Evolutionary conservation across 2,329 filamentous ascomycete genomes (phyloP).

Genomic region (Huntiella omanensis): DNA sequence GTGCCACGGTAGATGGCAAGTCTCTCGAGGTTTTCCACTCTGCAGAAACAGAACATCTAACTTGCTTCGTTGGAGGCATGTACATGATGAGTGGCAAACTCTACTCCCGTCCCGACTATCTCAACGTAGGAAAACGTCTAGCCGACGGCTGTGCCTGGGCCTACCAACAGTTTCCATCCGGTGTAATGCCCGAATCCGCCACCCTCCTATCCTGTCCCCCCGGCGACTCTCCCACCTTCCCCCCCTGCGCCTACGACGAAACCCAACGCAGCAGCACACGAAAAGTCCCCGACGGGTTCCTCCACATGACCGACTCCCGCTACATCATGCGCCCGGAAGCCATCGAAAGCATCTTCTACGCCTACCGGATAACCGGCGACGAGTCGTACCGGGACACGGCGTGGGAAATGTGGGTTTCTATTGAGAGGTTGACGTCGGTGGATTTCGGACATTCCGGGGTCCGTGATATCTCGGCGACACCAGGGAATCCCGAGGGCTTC

Average conservation of each 20-base stretch:
- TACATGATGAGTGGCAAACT: slow-evolving; percentile 48
- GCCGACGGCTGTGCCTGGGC: slow-evolving; percentile 40
- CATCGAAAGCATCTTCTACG: slow-evolving; percentile 33
- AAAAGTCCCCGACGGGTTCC: slow-evolving; percentile 40
- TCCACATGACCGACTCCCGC: slow-evolving; percentile 29
- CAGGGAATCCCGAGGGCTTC: slow-evolving; percentile 18
- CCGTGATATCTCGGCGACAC: slow-evolving; percentile 18
- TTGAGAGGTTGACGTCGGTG: slow-evolving; percentile 27
- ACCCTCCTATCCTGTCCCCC: slow-evolving; percentile 26
- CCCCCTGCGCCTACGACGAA: slow-evolving; percentile 16
- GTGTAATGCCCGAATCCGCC: slow-evolving; percentile 41
- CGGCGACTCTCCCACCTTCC: slow-evolving; percentile 12
- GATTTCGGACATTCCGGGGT: slow-evolving; percentile 30
- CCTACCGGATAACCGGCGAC: slow-evolving; percentile 33
- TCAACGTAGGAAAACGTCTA: slow-evolving; percentile 28
- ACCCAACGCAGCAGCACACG: slow-evolving; percentile 15
- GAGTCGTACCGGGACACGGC: slow-evolving; percentile 29
- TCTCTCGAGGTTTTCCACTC: neutral
- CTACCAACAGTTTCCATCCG: slow-evolving; percentile 32
- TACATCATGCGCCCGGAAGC: slow-evolving; percentile 33
- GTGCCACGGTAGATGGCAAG: slow-evolving; percentile 11
- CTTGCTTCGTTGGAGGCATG: slow-evolving; percentile 54
- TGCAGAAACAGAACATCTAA: slow-evolving; percentile 32
- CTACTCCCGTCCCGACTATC: slow-evolving; percentile 31
- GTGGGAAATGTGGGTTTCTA: slow-evolving; percentile 32